Base-by-base conservation (phyloP, 169 alveolate species). In the Cryptosporidium parvum region DNA sequence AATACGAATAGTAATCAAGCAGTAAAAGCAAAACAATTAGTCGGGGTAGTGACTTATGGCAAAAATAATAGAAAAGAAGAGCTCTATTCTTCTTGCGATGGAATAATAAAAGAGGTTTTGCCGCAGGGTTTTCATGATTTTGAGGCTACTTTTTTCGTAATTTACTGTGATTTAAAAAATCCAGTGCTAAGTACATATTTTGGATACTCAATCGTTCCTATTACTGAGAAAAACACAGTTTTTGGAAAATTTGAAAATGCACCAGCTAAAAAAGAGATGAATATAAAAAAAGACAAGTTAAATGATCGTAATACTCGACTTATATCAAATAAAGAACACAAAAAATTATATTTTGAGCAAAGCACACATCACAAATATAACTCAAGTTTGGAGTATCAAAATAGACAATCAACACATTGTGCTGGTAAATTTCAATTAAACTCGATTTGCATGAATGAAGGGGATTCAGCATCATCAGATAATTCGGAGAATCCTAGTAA, bases 11-110 rank as follows among this genome's bases (percentile, higher is more conserved):
- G 10, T 56, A 42, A 39, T 35, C 67, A 75, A 10, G 0, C 6
- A 42, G 59, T 75, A 37, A 59, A 58, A 16, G 37, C 37, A 8
- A 59, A 59, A 33, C 67, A 59, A 39, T 51, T 31, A 26, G 71
- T 75, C 21, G 86, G 86, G 5, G 39, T 16, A 53, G 71, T 58
- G 18, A 23, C 45, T 35, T 75, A 75, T 58, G 5, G 4, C 35
- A 52, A 62, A 31, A 33, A 29, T 10, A 58, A 42, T 53, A 75
- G 35, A 58, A 48, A 59, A 33, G 86, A 75, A 23, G 45, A n/a
- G 16, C 48, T 75, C 10, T 52, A 53, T 75, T 75, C 86, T 12
- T 75, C 56, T 33, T 75, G 86, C 37, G 37, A 75, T 53, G 86
- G 86, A 31, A 42, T 75, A 3, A 75, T 56, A 10, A 59, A 44